Evolutionary conservation across 306 rosid genomes (phyloP).

Genomic region (Oemleria cerasiformis): DNA sequence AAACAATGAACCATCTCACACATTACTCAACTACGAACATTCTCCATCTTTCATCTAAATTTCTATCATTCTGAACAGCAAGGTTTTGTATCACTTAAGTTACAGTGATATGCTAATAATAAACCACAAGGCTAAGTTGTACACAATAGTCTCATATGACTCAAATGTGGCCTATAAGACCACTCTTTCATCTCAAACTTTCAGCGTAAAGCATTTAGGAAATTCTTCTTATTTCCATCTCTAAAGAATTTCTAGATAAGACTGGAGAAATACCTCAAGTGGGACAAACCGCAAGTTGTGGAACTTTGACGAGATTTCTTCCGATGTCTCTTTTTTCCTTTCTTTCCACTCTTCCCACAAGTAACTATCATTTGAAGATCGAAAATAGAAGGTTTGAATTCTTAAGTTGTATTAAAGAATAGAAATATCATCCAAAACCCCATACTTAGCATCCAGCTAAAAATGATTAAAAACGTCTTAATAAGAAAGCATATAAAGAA

Average conservation of each 20-base stretch:
- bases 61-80: neutral
- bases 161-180: neutral
- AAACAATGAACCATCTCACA: neutral
- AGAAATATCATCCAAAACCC: neutral
- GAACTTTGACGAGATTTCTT: conserved; percentile 62
- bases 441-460: neutral
- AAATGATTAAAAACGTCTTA: neutral
- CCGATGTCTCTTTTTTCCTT: conserved; percentile 54
- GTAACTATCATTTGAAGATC: conserved; percentile 52
- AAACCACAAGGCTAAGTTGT: neutral
- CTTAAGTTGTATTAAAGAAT: conserved; percentile 3
- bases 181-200: neutral
- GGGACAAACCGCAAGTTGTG: conserved; percentile 73
- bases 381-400: conserved; percentile 14
- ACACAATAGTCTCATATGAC: neutral
- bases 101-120: neutral
- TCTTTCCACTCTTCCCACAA: conserved; percentile 97
- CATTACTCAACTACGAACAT: neutral
- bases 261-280: conserved; percentile 57
- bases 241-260: neutral
- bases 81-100: neutral
- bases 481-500: neutral
- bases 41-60: neutral
- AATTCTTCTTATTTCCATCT: neutral
- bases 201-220: conserved; percentile 12